Conservation (phyloP, 208 protist genomes). For the Trypanosoma scelopori region DNA sequence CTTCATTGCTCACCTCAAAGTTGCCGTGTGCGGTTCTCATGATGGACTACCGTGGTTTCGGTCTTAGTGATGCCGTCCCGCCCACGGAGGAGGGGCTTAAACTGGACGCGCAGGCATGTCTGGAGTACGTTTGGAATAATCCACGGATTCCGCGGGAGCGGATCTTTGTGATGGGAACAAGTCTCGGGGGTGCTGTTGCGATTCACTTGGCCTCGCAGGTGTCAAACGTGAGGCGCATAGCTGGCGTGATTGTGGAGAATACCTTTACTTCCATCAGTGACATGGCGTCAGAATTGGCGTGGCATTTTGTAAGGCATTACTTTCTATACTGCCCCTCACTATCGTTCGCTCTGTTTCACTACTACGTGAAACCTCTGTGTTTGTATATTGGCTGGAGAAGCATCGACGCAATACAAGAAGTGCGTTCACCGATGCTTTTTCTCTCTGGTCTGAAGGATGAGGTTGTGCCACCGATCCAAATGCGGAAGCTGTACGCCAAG, state of each 20-base stretch:
- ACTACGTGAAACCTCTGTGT: constrained; percentile 77
- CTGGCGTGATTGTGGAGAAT: constrained; percentile 88
- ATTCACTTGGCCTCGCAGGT: constrained; percentile 68
- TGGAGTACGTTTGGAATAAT: constrained; percentile 72
- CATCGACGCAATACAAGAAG: constrained; percentile 32
- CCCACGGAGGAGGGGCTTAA: constrained; percentile 74
- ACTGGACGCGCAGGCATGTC: constrained; percentile 80
- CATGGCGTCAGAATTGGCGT: constrained; percentile 60
- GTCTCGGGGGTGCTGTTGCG: constrained; percentile 87
- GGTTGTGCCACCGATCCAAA: constrained; percentile 83
- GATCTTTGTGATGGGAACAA: constrained; percentile 89
- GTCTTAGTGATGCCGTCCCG: constrained; percentile 52
- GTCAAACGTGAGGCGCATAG: constrained; percentile 44
- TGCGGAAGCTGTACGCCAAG: constrained; percentile 61
- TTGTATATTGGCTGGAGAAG: constrained; percentile 73
- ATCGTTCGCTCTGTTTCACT: constrained; percentile 48
- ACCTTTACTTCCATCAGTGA: constrained; percentile 89
- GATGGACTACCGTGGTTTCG: constrained; percentile 92
- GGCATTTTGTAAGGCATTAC: constrained; percentile 25
- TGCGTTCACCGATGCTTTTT: constrained; percentile 79
- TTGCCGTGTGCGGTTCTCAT: constrained; percentile 80
- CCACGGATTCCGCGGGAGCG: constrained; percentile 59
- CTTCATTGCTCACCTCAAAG: constrained; percentile 43
- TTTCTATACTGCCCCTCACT: constrained; percentile 14
- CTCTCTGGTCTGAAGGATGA: constrained; percentile 79